Conservation (phyloP, 2,329 filamentous ascomycete genomes). For the Monosporascus sp. region DNA sequence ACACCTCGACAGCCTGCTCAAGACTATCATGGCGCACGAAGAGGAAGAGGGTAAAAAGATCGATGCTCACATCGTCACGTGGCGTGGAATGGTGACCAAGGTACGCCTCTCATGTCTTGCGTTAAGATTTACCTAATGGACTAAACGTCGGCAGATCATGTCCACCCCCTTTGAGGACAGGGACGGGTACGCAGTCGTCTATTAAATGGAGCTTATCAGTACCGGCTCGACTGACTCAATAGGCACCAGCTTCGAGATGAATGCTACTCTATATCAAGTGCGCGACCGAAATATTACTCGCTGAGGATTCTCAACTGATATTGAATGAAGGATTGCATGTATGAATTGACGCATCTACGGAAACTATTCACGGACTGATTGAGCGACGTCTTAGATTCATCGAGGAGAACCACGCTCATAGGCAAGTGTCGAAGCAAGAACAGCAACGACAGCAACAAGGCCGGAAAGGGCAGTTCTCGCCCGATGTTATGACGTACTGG, state of each 20-base stretch:
- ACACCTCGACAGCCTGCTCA: slow-evolving; percentile 79
- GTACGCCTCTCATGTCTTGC: slow-evolving; percentile 36
- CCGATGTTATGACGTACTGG: slow-evolving; percentile 89
- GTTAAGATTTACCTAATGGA: not conserved
- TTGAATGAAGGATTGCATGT: slow-evolving; percentile 46
- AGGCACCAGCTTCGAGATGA: slow-evolving; percentile 78
- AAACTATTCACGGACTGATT: not conserved
- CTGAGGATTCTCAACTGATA: slow-evolving; percentile 13
- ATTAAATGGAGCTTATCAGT: slow-evolving; percentile 1
- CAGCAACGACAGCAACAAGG: slow-evolving; percentile 52
- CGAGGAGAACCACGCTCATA: slow-evolving; percentile 80
- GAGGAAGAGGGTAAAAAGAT: slow-evolving; percentile 59
- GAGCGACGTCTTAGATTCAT: slow-evolving; percentile 60
- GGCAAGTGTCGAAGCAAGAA: slow-evolving; percentile 53
- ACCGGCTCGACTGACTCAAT: slow-evolving; percentile 9
- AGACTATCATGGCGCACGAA: slow-evolving; percentile 69
- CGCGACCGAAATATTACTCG: slow-evolving; percentile 22
- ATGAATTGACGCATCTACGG: slow-evolving; percentile 18
- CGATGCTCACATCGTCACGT: slow-evolving; percentile 79
- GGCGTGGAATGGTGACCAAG: slow-evolving; percentile 99
- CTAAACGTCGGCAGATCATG: slow-evolving; percentile 63
- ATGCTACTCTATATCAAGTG: slow-evolving; percentile 86
- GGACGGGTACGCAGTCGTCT: slow-evolving; percentile 55
- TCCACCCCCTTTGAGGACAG: slow-evolving; percentile 74
- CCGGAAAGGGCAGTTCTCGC: slow-evolving; percentile 41